These are phyloP conservation scores for Chrysosporium queenslandicum DNA, from an alignment of 2,329 filamentous ascomycete species.

Conservation along the genomic window DNA sequence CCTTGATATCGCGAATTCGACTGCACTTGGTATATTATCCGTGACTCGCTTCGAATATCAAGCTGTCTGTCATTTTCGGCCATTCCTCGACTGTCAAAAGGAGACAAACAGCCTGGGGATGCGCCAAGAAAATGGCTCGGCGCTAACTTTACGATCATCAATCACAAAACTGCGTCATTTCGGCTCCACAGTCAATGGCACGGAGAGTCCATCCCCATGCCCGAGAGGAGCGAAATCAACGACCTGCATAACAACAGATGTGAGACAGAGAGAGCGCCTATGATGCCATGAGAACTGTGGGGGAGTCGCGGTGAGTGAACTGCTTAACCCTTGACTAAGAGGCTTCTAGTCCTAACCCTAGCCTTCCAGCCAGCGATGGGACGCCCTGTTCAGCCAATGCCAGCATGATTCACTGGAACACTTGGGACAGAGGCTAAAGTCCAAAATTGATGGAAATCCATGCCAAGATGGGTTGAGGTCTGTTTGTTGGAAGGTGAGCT, in stretches of 20 bases:
- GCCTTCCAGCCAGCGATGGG: conserved; percentile 54
- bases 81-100: neutral
- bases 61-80: neutral
- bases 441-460: conserved; percentile 48
- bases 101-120: neutral
- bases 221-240: neutral
- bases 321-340: neutral
- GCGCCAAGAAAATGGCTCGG: neutral
- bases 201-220: neutral
- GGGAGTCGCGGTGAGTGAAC: conserved; percentile 43
- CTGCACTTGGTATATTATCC: no score
- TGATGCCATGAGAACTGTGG: conserved; percentile 45
- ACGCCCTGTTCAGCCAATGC: conserved; percentile 45
- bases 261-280: conserved; percentile 9
- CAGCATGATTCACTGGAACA: conserved; percentile 48
- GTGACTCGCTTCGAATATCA: neutral
- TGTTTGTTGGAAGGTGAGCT: conserved; percentile 75
- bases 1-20: no score
- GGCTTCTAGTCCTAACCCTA: neutral
- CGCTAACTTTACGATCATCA: neutral
- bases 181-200: no score
- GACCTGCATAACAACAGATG: conserved; percentile 1
- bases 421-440: conserved; percentile 54
- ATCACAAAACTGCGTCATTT: conserved; percentile 3
- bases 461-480: conserved; percentile 69